phyloP scores from a whole-genome alignment of 495 filamentous ascomycete species.

The Penicillium robsamsonii region DNA sequence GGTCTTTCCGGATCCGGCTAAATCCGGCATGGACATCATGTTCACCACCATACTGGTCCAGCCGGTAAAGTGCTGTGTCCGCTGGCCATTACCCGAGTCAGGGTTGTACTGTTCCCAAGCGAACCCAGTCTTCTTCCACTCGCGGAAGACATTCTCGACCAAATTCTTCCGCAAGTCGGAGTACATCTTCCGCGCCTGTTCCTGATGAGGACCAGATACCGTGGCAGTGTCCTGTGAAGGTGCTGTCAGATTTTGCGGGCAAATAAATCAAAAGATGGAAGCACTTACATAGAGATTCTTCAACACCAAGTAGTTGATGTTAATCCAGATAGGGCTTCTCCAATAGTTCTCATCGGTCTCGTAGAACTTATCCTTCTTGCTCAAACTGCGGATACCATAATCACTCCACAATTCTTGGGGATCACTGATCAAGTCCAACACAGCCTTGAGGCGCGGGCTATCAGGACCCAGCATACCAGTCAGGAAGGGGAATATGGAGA shows the following conservation, averaged over 20 bases:
- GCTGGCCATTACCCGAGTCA: slow-evolving; percentile 85
- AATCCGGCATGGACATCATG: slow-evolving; percentile 87
- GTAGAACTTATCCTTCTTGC: slow-evolving; percentile 77
- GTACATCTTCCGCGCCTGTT: slow-evolving; percentile 72
- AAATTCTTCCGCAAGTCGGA: slow-evolving; percentile 74
- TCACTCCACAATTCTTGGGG: slow-evolving; percentile 84
- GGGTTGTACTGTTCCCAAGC: slow-evolving; percentile 99
- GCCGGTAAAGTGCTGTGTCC: slow-evolving; percentile 96
- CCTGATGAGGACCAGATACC: slow-evolving; percentile 63
- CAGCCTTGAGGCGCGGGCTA: slow-evolving; percentile 65
- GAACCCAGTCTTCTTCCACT: slow-evolving; percentile 90
- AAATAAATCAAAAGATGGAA: slow-evolving; percentile 1
- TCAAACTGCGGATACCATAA: slow-evolving; percentile 82
- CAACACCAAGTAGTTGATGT: slow-evolving; percentile 91
- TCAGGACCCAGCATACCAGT: slow-evolving; percentile 72
- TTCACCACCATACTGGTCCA: slow-evolving; percentile 98
- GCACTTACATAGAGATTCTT: slow-evolving; percentile 74
- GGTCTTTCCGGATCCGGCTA: slow-evolving; percentile 27
- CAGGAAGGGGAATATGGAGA: slow-evolving; percentile 91
- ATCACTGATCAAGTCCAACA: slow-evolving; percentile 75
- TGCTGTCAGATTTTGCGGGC: slow-evolving; percentile 6
- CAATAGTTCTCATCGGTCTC: slow-evolving; percentile 95
- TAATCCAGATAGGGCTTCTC: slow-evolving; percentile 94
- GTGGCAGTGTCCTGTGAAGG: slow-evolving; percentile 39
- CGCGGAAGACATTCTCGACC: slow-evolving; percentile 81